Conservation (phyloP, 2,329 filamentous ascomycete genomes). For the Trichoderma asperellum region DNA sequence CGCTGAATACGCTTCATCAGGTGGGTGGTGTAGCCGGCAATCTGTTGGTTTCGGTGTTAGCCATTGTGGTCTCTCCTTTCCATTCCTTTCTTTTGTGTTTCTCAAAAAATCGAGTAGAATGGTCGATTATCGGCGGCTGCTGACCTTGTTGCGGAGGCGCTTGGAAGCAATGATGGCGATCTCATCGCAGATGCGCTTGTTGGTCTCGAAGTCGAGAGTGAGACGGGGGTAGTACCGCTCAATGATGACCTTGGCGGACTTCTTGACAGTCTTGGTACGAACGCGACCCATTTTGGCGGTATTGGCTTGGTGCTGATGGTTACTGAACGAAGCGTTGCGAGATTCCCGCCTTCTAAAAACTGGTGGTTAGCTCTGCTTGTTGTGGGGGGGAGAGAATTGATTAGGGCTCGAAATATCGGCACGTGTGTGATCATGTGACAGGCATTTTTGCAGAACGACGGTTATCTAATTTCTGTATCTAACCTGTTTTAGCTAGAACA, state of each 20-base stretch:
- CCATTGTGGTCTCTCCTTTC: background rate
- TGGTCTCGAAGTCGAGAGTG: slow-evolving; percentile 99
- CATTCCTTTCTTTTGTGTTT: background rate
- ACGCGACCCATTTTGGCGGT: slow-evolving; percentile 71
- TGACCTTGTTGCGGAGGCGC: slow-evolving; percentile 98
- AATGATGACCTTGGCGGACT: slow-evolving; percentile 98
- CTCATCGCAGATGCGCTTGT: slow-evolving; percentile 99
- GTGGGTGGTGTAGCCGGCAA: slow-evolving; percentile 98
- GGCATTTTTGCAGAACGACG: accelerated
- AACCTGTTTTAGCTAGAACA: background rate
- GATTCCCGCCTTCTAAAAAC: slow-evolving; percentile 35
- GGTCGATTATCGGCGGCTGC: slow-evolving; percentile 31
- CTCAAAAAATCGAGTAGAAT: background rate
- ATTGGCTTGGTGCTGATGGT: slow-evolving; percentile 41
- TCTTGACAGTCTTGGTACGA: slow-evolving; percentile 72
- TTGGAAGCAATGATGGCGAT: slow-evolving; percentile 99
- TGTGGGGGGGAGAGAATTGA: slow-evolving; percentile 33
- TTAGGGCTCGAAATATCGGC: slow-evolving; percentile 39
- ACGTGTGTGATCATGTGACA: slow-evolving; percentile 37
- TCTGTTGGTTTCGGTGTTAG: slow-evolving; percentile 53
- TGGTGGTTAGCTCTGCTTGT: slow-evolving; percentile 36
- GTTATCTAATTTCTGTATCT: background rate
- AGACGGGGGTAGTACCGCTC: slow-evolving; percentile 97
- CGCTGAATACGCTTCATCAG: slow-evolving; percentile 99
- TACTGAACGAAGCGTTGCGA: slow-evolving; percentile 39